Conservation (phyloP, 2,329 filamentous ascomycete genomes). For the Phyllosticta capitalensis region DNA sequence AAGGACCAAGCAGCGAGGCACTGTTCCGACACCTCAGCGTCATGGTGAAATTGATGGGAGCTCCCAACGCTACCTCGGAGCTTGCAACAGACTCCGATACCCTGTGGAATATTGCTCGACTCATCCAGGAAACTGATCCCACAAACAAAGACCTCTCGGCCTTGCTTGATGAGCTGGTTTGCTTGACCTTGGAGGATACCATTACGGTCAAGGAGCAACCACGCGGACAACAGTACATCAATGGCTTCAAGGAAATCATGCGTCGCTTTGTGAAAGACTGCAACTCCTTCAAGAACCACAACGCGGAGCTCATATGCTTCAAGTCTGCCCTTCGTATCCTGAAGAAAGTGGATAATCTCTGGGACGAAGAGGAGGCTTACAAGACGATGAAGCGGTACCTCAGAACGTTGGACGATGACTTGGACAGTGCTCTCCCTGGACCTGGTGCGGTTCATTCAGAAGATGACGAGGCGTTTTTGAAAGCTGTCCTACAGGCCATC, state of each 20-base stretch:
- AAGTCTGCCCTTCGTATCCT: conserved; percentile 6
- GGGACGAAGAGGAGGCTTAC: conserved; percentile 9
- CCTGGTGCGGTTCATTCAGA: not conserved
- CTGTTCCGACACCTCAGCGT: conserved; percentile 8
- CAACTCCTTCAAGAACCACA: conserved; percentile 1
- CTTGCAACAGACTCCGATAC: conserved; percentile 12
- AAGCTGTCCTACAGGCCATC: conserved; percentile 1
- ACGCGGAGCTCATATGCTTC: conserved; percentile 5
- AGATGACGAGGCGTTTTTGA: not conserved
- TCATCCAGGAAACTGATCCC: not conserved
- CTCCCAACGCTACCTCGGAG: conserved; percentile 27
- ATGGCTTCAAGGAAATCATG: conserved; percentile 19
- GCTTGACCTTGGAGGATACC: conserved; percentile 21
- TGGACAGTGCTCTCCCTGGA: conserved; percentile 1
- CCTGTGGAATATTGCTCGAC: conserved; percentile 5
- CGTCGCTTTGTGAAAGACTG: conserved; percentile 1
- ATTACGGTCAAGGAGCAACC: conserved; percentile 25
- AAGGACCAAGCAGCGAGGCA: not conserved
- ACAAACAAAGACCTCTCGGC: conserved; percentile 11
- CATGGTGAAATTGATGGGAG: conserved; percentile 23
- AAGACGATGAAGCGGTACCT: conserved; percentile 10
- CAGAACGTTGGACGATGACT: conserved; percentile 1
- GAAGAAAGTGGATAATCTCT: not conserved
- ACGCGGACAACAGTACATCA: conserved; percentile 24
- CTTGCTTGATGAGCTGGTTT: conserved; percentile 20